Conservation (phyloP, 345 rosid species). For the Geranium brycei region DNA sequence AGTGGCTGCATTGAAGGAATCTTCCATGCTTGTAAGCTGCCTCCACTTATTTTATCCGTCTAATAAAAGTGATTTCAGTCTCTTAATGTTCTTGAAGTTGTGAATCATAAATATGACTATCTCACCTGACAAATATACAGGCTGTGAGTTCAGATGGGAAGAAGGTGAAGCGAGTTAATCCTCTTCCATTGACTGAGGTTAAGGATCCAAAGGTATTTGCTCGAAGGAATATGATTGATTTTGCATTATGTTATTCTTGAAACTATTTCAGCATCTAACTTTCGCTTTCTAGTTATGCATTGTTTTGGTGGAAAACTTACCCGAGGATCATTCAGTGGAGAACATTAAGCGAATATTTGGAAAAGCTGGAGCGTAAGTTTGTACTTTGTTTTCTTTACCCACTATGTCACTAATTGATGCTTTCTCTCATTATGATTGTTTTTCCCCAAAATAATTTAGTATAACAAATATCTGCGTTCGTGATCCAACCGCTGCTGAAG, state of each 20-base stretch:
- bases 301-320: slow-evolving; percentile 90
- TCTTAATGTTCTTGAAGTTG: not conserved
- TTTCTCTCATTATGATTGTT: slow-evolving; percentile 5
- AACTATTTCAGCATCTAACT: slow-evolving; percentile 15
- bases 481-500: slow-evolving; percentile 51
- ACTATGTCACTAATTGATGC: slow-evolving; percentile 2
- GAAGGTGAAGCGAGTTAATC: slow-evolving; percentile 65
- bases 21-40: slow-evolving; percentile 55
- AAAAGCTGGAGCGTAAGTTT: slow-evolving; percentile 64
- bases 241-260: not conserved
- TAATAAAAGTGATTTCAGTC: not conserved
- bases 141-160: slow-evolving; percentile 64
- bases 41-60: not conserved
- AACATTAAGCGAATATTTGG: slow-evolving; percentile 53
- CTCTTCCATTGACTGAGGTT: slow-evolving; percentile 42
- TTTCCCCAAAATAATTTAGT: slow-evolving; percentile 21
- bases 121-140: slow-evolving; percentile 17
- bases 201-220: slow-evolving; percentile 66
- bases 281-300: slow-evolving; percentile 52
- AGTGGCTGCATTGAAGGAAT: slow-evolving; percentile 57
- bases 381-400: slow-evolving; percentile 1
- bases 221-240: slow-evolving; percentile 9
- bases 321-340: slow-evolving; percentile 68
- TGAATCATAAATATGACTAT: not conserved
- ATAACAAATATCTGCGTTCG: slow-evolving; percentile 39